phyloP scores from a whole-genome alignment of 1,284 basidiomycete species.

The Puccinia novopanici region DNA sequence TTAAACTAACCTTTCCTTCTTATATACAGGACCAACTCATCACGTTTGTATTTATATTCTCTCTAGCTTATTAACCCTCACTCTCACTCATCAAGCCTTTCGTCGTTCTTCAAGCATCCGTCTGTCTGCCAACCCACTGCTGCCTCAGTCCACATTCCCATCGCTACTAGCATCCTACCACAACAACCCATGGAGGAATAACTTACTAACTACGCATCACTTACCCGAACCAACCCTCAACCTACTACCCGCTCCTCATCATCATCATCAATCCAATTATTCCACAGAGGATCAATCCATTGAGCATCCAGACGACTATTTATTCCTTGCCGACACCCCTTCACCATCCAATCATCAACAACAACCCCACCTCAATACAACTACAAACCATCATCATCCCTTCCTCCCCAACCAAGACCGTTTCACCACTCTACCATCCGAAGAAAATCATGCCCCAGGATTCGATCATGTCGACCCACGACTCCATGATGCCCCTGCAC shows the following conservation, averaged over 20 bases:
- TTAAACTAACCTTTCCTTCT: neutral
- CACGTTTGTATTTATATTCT: neutral
- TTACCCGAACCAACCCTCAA: too few species aligned
- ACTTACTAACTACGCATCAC: too few species aligned
- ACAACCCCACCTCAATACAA: neutral
- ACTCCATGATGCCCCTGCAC: neutral
- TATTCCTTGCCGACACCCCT: too few species aligned
- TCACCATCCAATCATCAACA: too few species aligned
- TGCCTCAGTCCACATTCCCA: neutral
- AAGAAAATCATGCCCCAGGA: neutral
- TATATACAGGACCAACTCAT: conserved; percentile 18
- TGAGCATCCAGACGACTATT: too few species aligned
- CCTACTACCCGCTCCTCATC: too few species aligned
- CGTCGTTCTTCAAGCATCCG: neutral
- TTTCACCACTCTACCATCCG: neutral
- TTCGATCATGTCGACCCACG: neutral
- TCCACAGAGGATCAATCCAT: too few species aligned
- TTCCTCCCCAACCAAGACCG: neutral
- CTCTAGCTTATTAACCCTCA: neutral
- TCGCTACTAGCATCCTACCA: neutral
- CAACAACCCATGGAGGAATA: too few species aligned
- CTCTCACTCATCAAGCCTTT: too few species aligned
- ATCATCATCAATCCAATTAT: too few species aligned
- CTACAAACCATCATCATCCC: too few species aligned
- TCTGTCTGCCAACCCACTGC: neutral